phyloP scores from a whole-genome alignment of 2,329 filamentous ascomycete species.

The Fusarium sp. region DNA sequence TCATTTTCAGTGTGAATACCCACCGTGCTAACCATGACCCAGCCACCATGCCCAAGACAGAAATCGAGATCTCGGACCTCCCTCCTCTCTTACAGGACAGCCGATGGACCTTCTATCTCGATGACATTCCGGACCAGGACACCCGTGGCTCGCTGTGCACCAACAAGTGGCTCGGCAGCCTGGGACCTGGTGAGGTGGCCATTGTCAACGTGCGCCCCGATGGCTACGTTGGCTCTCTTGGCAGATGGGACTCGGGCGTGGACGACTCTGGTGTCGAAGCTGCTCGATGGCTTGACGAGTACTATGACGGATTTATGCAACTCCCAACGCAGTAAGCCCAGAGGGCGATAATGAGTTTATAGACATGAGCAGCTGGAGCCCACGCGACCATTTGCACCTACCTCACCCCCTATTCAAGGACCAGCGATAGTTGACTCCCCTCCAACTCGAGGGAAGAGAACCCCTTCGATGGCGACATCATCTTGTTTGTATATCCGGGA shows the following conservation, averaged over 20 bases:
- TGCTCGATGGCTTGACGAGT: slow-evolving; percentile 66
- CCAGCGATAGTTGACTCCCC: slow-evolving; percentile 12
- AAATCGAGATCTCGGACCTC: slow-evolving; percentile 75
- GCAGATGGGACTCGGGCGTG: slow-evolving; percentile 63
- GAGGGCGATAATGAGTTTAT: slow-evolving; percentile 26
- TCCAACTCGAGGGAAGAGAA: slow-evolving; percentile 13
- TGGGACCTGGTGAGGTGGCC: slow-evolving; percentile 68
- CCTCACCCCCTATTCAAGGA: slow-evolving; percentile 8
- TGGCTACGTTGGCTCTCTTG: slow-evolving; percentile 77
- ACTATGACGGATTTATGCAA: slow-evolving; percentile 67
- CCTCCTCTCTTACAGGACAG: slow-evolving; percentile 72
- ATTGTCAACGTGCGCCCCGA: slow-evolving; percentile 79
- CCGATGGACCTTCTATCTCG: slow-evolving; percentile 79
- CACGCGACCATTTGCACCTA: slow-evolving; percentile 15
- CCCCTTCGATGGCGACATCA: slow-evolving; percentile 27
- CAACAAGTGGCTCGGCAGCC: slow-evolving; percentile 75
- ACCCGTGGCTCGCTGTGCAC: slow-evolving; percentile 67
- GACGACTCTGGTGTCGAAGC: slow-evolving; percentile 65
- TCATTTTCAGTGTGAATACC: not conserved
- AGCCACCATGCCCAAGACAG: slow-evolving; percentile 71
- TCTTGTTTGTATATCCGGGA: slow-evolving; percentile 39
- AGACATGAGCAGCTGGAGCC: slow-evolving; percentile 31
- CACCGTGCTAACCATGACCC: slow-evolving; percentile 24
- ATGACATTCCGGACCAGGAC: slow-evolving; percentile 70
- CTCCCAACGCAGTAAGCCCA: slow-evolving; percentile 51